Evolutionary conservation across 345 rosid species (phyloP).

Genomic region (Syzygium grande): DNA sequence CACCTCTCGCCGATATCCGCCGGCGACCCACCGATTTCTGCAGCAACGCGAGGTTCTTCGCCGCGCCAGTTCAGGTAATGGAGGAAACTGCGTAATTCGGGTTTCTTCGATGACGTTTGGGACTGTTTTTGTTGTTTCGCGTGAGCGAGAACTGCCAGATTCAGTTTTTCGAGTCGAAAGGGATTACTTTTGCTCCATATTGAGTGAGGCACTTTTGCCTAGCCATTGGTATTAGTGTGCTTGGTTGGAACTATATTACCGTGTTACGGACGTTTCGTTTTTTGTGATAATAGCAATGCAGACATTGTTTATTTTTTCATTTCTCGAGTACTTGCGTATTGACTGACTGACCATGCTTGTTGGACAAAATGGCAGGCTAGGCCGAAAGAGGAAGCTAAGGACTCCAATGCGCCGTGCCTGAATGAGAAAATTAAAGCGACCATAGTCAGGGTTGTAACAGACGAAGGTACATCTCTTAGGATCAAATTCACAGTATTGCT

Average conservation of each 20-base stretch:
- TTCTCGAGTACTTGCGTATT: not conserved
- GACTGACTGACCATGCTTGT: not conserved
- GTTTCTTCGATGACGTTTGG: not conserved
- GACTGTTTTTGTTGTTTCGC: not conserved
- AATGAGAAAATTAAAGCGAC: constrained; percentile 36
- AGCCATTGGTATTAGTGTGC: not conserved
- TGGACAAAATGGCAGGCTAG: constrained; percentile 13
- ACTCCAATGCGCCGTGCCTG: constrained; percentile 12
- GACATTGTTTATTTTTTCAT: not conserved
- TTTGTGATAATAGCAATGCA: not conserved
- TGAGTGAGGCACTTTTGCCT: not conserved
- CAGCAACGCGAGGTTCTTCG: constrained; percentile 35
- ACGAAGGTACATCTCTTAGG: constrained; percentile 28
- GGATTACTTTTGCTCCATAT: not conserved
- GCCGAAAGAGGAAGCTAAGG: constrained; percentile 26
- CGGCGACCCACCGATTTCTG: constrained; percentile 11
- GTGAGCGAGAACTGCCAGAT: not conserved
- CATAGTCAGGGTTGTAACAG: constrained; percentile 41
- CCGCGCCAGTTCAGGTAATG: constrained; percentile 36
- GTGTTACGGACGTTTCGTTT: not conserved
- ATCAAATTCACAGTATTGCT: not conserved
- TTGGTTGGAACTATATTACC: not conserved
- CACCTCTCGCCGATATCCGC: not conserved
- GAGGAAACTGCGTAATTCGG: not conserved
- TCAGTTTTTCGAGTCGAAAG: not conserved